Conservation (phyloP, 495 filamentous ascomycete species). For the Annulohypoxylon maeteangense region DNA sequence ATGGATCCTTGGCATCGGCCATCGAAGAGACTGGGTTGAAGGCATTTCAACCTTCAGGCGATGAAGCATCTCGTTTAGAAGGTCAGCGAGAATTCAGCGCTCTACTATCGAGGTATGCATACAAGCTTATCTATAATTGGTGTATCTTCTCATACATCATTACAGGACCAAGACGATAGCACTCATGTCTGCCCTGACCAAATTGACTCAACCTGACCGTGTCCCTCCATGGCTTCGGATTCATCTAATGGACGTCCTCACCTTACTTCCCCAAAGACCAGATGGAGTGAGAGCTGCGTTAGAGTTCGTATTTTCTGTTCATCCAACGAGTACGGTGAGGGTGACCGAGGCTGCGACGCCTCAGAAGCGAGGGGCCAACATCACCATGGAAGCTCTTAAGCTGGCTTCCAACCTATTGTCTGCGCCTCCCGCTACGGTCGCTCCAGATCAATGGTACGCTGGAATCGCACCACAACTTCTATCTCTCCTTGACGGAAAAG, state of each 20-base stretch:
- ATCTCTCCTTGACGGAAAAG: slow-evolving; percentile 71
- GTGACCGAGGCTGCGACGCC: slow-evolving; percentile 52
- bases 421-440: slow-evolving; percentile 67
- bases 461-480: slow-evolving; percentile 74
- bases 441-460: slow-evolving; percentile 68
- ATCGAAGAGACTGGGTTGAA: slow-evolving; percentile 52
- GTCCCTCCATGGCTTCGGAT: slow-evolving; percentile 61
- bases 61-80: slow-evolving; percentile 43
- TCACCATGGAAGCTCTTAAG: slow-evolving; percentile 78
- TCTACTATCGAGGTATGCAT: slow-evolving; percentile 55
- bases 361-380: slow-evolving; percentile 66
- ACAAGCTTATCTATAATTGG: not conserved
- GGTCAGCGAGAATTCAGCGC: slow-evolving; percentile 52
- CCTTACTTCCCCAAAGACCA: slow-evolving; percentile 70
- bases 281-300: slow-evolving; percentile 75
- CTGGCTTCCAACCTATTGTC: slow-evolving; percentile 72
- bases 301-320: slow-evolving; percentile 73
- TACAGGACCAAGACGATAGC: slow-evolving; percentile 56
- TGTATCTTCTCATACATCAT: slow-evolving; percentile 45
- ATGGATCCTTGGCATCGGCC: slow-evolving; percentile 36
- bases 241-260: slow-evolving; percentile 66
- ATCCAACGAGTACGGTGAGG: slow-evolving; percentile 58
- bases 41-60: slow-evolving; percentile 53
- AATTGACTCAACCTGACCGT: slow-evolving; percentile 57
- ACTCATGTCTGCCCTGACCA: slow-evolving; percentile 59